Evolutionary conservation across 805 yeast genomes (phyloP).

Genomic region (Wickerhamomyces bisporus): DNA sequence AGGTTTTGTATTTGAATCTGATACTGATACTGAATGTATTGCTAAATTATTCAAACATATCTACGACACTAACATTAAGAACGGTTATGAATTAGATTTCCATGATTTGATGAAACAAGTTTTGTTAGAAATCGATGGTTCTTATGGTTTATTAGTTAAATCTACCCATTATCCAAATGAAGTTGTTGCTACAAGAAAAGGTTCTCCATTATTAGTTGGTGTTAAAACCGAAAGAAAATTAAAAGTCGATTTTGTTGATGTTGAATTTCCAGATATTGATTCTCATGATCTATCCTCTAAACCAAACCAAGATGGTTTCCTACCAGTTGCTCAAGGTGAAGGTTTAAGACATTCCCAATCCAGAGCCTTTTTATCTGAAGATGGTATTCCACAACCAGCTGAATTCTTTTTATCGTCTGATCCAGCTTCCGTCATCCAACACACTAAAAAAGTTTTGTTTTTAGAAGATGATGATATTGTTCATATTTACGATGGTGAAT

Average conservation of each 20-base stretch:
- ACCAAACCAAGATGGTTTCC: slow-evolving; percentile 27
- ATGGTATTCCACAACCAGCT: slow-evolving; percentile 86
- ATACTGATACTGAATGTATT: slow-evolving; percentile 96
- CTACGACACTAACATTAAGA: slow-evolving; percentile 68
- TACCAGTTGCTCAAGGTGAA: slow-evolving; percentile 54
- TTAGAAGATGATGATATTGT: slow-evolving; percentile 98
- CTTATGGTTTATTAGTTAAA: slow-evolving; percentile 92
- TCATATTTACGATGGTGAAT: slow-evolving; percentile 95
- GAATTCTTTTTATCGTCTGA: slow-evolving; percentile 96
- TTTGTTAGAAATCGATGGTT: slow-evolving; percentile 90
- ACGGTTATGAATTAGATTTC: slow-evolving; percentile 79
- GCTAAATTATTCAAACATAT: slow-evolving; percentile 92
- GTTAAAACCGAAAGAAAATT: slow-evolving; percentile 93
- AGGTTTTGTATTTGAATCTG: slow-evolving; percentile 82
- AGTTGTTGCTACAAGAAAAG: slow-evolving; percentile 94
- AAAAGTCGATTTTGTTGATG: slow-evolving; percentile 97
- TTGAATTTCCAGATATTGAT: slow-evolving; percentile 71
- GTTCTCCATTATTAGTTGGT: slow-evolving; percentile 95
- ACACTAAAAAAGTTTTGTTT: slow-evolving; percentile 93
- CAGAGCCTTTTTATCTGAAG: slow-evolving; percentile 93
- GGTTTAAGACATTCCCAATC: slow-evolving; percentile 84
- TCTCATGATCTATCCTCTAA: slow-evolving; percentile 23
- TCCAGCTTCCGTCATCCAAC: slow-evolving; percentile 94
- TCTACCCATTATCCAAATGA: slow-evolving; percentile 93
- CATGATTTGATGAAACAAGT: slow-evolving; percentile 91